Conservation (phyloP, 139 green algal species). For the Chlamydomonas applanata region DNA sequence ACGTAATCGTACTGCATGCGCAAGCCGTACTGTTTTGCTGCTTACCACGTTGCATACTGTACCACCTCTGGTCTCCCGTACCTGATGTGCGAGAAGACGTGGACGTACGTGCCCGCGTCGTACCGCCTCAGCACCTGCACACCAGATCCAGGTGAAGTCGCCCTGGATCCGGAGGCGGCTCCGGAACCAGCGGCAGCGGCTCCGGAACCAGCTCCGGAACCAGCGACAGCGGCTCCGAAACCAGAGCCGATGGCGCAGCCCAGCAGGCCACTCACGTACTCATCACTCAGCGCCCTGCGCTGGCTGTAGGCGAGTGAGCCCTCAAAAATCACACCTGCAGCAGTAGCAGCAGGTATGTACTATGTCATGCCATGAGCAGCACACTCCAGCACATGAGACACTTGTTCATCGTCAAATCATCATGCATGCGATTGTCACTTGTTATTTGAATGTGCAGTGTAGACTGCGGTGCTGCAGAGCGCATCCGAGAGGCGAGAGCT, state of each 20-base stretch:
- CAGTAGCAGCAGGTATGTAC: too few species aligned
- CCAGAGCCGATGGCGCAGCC: neutral
- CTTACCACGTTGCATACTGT: neutral
- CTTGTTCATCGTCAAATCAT: too few species aligned
- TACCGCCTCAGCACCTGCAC: slow-evolving; percentile 14
- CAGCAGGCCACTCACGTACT: slow-evolving; percentile 2
- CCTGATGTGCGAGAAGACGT: slow-evolving; percentile 33
- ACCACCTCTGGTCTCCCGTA: neutral
- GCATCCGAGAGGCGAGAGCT: too few species aligned
- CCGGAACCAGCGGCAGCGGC: too few species aligned
- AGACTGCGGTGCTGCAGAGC: too few species aligned
- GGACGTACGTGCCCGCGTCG: slow-evolving; percentile 23
- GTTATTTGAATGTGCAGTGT: too few species aligned
- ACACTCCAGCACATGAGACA: too few species aligned
- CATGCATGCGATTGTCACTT: too few species aligned
- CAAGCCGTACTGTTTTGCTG: neutral
- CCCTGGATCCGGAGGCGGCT: neutral
- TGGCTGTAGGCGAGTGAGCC: too few species aligned
- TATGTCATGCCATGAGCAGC: too few species aligned
- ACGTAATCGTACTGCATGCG: neutral
- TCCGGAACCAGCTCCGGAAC: too few species aligned
- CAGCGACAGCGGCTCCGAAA: neutral
- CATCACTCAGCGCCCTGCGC: neutral
- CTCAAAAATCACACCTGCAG: too few species aligned
- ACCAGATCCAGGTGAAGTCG: neutral